Base-by-base conservation (phyloP, 805 yeast species). In the Diddensiella transvaalensis region DNA sequence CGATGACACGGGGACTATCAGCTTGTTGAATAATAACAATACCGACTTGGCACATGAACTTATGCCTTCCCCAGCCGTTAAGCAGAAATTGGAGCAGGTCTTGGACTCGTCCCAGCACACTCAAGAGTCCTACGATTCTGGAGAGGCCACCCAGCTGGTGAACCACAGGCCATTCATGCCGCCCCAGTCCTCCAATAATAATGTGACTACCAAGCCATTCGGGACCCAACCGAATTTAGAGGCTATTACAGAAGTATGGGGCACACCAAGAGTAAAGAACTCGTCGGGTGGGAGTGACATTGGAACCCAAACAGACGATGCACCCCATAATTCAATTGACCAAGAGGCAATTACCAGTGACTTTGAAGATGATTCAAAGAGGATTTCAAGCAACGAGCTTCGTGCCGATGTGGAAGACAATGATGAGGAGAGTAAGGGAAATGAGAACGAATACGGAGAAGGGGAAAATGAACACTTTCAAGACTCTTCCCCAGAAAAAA, bases 261-360 rank as follows among this genome's bases (percentile, higher is more conserved):
- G 43, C 10, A 40, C 36, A 21, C 38, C 37, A n/a, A 33, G 26
- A 23, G 30, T 3, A 23, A 22, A 24, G 10, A 22, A 8, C 8
- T n/a, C 29, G 30, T 17, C 32, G n/a, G 26, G 6, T 18, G 41
- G 41, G 13, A 29, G 39, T 30, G 32, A 26, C 13, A 8, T 13
- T 22, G 26, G 59, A 45, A 45, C 55, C 19, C 22, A 3, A 32
- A 8, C 4, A n/a, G 42, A 19, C 18, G n/a, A 10, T 13, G 17
- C 6, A 38, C n/a, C 23, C n/a, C 22, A 3, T 21, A n/a, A 23
- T 17, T 40, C 45, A 13, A 23, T 17, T n/a, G 41, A 44, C 4
- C 24, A 24, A 2, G 44, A 47, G 18, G 42, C 47, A 29, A 43
- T 47, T 19, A 30, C 37, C 22, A 44, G 47, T 19, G 47, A 47